Conservation (phyloP, 306 rosid genomes). For the Rosa lucieae region DNA sequence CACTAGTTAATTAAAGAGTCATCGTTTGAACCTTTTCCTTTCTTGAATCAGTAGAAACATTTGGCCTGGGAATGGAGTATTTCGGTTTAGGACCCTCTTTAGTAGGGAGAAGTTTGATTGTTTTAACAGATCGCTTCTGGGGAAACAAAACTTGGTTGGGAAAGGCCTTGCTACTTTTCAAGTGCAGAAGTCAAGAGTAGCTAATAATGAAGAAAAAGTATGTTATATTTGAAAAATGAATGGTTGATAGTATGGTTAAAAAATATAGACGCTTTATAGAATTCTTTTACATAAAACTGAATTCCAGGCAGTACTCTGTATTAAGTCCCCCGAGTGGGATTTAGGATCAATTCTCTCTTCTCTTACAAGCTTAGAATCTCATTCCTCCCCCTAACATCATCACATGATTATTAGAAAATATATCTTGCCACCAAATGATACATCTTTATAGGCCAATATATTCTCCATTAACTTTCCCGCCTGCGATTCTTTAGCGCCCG, state of each 20-base stretch:
- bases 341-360: constrained; percentile 40
- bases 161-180: neutral
- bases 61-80: neutral
- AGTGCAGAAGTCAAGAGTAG: neutral
- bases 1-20: neutral
- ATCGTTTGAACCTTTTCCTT: neutral
- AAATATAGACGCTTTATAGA: constrained; percentile 26
- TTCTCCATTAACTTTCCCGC: constrained; percentile 28
- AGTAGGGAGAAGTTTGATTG: neutral
- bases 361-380: constrained; percentile 48
- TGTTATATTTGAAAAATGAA: neutral
- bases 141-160: too few species aligned
- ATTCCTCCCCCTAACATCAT: constrained; percentile 37
- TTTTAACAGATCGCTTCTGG: neutral
- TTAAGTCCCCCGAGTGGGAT: constrained; percentile 25
- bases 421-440: constrained; percentile 10
- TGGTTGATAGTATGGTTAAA: neutral
- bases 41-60: neutral
- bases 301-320: constrained; percentile 14
- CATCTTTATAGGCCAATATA: constrained; percentile 11
- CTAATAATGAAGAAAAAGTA: neutral
- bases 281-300: constrained; percentile 25
- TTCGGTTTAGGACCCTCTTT: neutral
- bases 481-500: neutral
- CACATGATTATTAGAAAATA: constrained; percentile 23